phyloP scores from a whole-genome alignment of 2,329 filamentous ascomycete species.

The Pseudocercospora fuligena region DNA sequence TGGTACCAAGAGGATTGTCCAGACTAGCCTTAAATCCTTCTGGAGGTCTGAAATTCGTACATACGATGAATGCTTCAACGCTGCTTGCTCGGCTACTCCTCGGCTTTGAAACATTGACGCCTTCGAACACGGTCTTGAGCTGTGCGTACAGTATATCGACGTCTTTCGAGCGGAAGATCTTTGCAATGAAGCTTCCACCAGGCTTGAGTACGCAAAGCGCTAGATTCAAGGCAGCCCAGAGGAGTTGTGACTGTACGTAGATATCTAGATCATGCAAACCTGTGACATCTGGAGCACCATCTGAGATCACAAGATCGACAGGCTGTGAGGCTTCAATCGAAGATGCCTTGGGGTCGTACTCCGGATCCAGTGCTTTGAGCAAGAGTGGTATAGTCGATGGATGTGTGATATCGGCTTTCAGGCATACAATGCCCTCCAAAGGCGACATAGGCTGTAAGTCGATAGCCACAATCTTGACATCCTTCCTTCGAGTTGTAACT shows the following conservation, averaged over 20 bases:
- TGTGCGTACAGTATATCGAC: constrained; percentile 96
- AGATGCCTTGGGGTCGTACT: constrained; percentile 46
- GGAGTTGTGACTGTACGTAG: constrained; percentile 93
- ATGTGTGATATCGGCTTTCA: constrained; percentile 96
- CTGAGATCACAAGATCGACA: constrained; percentile 92
- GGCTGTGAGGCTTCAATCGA: constrained; percentile 65
- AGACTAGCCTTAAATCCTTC: constrained; percentile 75
- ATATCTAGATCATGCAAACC: constrained; percentile 97
- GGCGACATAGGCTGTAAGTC: constrained; percentile 96
- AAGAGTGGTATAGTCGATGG: constrained; percentile 91
- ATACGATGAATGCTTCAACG: constrained; percentile 95
- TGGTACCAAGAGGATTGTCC: constrained; percentile 72
- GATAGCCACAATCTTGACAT: constrained; percentile 93
- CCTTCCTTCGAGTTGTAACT: constrained; percentile 30
- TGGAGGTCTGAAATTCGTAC: constrained; percentile 84
- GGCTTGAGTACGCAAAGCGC: constrained; percentile 90
- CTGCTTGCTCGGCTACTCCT: constrained; percentile 93
- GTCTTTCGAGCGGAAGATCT: constrained; percentile 93
- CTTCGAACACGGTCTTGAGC: constrained; percentile 85
- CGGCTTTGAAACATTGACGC: constrained; percentile 90
- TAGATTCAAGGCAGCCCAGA: constrained; percentile 92
- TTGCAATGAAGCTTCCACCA: constrained; percentile 95
- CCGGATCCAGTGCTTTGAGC: constrained; percentile 79
- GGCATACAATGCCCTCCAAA: constrained; percentile 85
- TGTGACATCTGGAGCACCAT: constrained; percentile 95